Conservation (phyloP, 2,329 filamentous ascomycete species). For the Clarireedia monteithiana region DNA sequence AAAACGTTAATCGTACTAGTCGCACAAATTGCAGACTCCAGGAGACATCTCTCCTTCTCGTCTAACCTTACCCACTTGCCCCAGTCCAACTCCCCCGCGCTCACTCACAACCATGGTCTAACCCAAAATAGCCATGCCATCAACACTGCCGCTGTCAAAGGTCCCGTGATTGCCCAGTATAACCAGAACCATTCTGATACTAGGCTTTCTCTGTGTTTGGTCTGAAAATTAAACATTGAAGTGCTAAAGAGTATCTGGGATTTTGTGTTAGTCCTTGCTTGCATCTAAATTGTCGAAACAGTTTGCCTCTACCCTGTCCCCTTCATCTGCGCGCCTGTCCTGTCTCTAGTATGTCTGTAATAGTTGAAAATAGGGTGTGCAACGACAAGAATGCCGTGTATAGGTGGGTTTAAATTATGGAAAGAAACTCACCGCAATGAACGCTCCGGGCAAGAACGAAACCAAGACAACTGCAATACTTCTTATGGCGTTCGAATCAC, state of each 20-base stretch:
- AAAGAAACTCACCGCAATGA: background rate
- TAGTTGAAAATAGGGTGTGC: no score
- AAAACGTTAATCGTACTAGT: no score
- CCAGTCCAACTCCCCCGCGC: background rate
- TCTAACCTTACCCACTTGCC: no score
- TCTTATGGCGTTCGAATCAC: background rate
- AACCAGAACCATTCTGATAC: constrained; percentile 6
- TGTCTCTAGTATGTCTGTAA: no score
- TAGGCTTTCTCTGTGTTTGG: background rate
- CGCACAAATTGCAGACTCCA: no score
- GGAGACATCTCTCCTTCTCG: no score
- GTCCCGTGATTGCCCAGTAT: constrained; percentile 1
- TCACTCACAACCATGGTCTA: background rate
- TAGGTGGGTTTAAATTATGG: no score
- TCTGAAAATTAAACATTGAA: constrained; percentile 4
- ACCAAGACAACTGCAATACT: background rate
- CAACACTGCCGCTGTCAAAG: background rate
- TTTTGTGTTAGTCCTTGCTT: background rate
- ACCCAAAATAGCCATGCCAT: background rate
- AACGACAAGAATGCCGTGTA: no score
- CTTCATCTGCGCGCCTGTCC: no score
- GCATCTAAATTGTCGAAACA: no score
- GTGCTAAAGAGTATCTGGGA: background rate
- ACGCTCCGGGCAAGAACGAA: background rate
- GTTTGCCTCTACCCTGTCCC: no score